These are phyloP conservation scores for Boletus rufocinnamomeus DNA, from an alignment of 768 basidiomycete species.

Conservation along the genomic window DNA sequence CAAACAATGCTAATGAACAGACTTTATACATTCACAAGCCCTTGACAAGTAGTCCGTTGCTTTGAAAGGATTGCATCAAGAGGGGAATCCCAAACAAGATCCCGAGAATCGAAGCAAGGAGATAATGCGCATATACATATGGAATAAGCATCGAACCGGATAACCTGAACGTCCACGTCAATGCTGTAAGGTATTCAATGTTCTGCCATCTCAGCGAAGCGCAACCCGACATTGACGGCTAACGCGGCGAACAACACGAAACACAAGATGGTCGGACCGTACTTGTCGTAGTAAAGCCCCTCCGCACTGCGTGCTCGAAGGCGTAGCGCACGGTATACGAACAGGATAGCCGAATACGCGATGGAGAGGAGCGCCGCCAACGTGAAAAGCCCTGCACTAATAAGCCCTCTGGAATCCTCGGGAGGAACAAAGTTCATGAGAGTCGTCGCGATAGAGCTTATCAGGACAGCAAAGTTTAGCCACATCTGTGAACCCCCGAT, in stretches of 20 bases:
- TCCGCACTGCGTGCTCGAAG: slow-evolving; percentile 73
- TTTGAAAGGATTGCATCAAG: neutral
- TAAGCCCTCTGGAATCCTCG: slow-evolving; percentile 73
- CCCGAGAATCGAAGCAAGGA: neutral
- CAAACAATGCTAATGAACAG: slow-evolving; percentile 28
- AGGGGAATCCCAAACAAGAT: neutral
- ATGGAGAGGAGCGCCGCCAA: slow-evolving; percentile 86
- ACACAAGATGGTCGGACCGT: slow-evolving; percentile 79
- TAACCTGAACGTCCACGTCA: neutral
- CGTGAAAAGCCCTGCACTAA: slow-evolving; percentile 88
- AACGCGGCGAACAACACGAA: slow-evolving; percentile 68
- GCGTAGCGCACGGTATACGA: slow-evolving; percentile 70
- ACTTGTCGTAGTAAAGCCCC: slow-evolving; percentile 88
- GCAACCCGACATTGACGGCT: slow-evolving; percentile 71
- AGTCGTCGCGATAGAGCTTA: slow-evolving; percentile 87
- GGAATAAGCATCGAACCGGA: neutral
- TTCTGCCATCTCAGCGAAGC: slow-evolving; percentile 54
- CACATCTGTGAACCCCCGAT: slow-evolving; percentile 61
- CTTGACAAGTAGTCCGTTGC: neutral
- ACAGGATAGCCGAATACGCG: slow-evolving; percentile 81
- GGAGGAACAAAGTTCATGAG: slow-evolving; percentile 83
- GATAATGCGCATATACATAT: neutral
- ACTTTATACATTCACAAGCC: slow-evolving; percentile 11
- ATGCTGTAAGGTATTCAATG: neutral
- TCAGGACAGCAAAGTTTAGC: slow-evolving; percentile 84